Percentiles rank a stretch among this genome's conserved stretches.
These are phyloP conservation scores for Cladosporium oxysporum DNA, from an alignment of 2,329 filamentous ascomycete genomes.

Conservation along the genomic window DNA sequence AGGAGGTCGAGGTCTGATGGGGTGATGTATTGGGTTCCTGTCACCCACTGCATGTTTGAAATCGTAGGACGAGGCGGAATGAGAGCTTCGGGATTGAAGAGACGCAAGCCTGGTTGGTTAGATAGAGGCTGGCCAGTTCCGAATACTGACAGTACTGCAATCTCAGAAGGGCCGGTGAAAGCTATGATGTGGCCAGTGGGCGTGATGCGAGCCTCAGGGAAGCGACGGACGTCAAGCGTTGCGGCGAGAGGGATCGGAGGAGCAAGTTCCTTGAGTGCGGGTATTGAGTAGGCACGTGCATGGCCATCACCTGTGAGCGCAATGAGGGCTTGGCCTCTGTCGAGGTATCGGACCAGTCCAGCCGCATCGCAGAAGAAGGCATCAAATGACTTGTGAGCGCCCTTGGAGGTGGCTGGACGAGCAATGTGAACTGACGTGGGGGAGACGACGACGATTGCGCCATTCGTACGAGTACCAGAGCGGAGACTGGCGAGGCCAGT, in stretches of 20 bases:
- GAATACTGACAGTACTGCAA: conserved; percentile 82
- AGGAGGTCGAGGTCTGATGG: conserved; percentile 85
- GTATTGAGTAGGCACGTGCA: conserved; percentile 81
- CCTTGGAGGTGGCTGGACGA: conserved; percentile 79
- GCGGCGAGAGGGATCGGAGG: conserved; percentile 59
- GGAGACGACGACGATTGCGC: conserved; percentile 77
- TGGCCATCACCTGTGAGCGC: conserved; percentile 82
- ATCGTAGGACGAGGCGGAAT: conserved; percentile 87
- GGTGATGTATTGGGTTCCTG: conserved; percentile 79
- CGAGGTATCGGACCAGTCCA: conserved; percentile 70
- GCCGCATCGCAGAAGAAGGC: conserved; percentile 80
- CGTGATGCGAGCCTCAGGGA: conserved; percentile 69
- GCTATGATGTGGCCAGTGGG: conserved; percentile 79
- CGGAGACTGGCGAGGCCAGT: conserved; percentile 73
- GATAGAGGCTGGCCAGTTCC: conserved; percentile 66
- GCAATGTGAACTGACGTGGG: conserved; percentile 79
- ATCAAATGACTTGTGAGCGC: conserved; percentile 89
- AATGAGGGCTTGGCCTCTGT: conserved; percentile 74
- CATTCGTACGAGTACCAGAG: conserved; percentile 73
- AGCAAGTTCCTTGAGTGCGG: conserved; percentile 81
- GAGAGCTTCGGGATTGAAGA: conserved; percentile 74
- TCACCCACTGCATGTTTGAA: conserved; percentile 93
- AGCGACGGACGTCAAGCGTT: conserved; percentile 73
- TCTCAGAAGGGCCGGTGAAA: conserved; percentile 85
- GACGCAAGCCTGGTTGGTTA: conserved; percentile 50